phyloP scores from a whole-genome alignment of 1,284 basidiomycete genomes.

The Kwoniella shivajii region DNA sequence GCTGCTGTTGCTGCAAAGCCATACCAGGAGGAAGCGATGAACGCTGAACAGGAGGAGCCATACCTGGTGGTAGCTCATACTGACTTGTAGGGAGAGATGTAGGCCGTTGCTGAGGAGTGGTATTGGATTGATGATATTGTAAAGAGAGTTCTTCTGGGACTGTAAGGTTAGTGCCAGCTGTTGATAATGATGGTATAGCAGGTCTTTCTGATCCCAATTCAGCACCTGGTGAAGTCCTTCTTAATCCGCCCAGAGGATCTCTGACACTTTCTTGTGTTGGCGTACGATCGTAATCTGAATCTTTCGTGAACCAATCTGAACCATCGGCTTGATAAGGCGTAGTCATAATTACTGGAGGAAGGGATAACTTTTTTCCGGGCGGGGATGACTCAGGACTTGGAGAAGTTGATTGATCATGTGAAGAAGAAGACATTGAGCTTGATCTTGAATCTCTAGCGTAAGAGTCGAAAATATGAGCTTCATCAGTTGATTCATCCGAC shows the following conservation, averaged over 20 bases:
- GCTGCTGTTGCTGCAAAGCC: conserved; percentile 23
- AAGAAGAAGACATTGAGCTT: conserved; percentile 52
- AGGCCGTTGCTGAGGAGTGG: conserved; percentile 18
- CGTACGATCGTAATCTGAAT: conserved; percentile 38
- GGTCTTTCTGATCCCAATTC: conserved; percentile 17
- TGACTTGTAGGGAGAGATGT: conserved; percentile 2
- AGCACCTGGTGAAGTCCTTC: conserved; percentile 24
- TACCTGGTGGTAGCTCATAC: conserved; percentile 35
- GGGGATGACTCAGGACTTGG: conserved; percentile 40
- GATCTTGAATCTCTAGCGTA: conserved; percentile 59
- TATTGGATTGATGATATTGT: conserved; percentile 15
- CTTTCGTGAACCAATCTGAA: conserved; percentile 31
- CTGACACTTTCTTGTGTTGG: conserved; percentile 46
- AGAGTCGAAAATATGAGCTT: conserved; percentile 76
- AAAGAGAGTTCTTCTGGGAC: conserved; percentile 15
- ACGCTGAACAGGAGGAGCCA: conserved; percentile 39
- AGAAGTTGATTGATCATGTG: conserved; percentile 51
- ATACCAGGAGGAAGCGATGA: conserved; percentile 28
- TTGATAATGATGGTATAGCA: conserved; percentile 13
- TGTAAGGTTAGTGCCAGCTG: conserved; percentile 19
- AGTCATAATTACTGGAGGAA: conserved; percentile 29
- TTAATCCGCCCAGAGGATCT: conserved; percentile 28
- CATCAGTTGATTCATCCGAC: conserved; percentile 70
- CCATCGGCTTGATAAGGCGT: conserved; percentile 14
- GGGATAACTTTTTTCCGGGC: conserved; percentile 24